phyloP scores from a whole-genome alignment of 2,329 filamentous ascomycete species.

The Metarhizium guizhouense region DNA sequence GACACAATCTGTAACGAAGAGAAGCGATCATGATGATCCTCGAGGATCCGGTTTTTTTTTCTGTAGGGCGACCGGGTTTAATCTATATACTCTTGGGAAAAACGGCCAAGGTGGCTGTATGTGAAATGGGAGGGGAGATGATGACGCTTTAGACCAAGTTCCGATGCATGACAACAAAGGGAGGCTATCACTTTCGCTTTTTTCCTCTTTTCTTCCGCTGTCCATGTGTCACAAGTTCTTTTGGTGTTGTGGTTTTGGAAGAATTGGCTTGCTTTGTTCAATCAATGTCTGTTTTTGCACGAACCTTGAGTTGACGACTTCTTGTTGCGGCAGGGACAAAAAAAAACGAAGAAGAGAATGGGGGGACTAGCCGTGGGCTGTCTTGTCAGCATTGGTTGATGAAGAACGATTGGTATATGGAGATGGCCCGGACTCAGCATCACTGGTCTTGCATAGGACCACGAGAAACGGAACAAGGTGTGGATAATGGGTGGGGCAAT shows the following conservation, averaged over 20 bases:
- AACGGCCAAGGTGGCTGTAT: conserved; percentile 25
- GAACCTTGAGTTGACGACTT: conserved; percentile 8
- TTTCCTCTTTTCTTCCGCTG: conserved; percentile 21
- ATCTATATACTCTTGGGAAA: conserved; percentile 9
- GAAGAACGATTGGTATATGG: conserved; percentile 1
- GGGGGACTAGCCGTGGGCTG: background rate
- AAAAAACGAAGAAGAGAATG: background rate
- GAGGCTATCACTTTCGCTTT: conserved; percentile 33
- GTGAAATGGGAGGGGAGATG: conserved; percentile 20
- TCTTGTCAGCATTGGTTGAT: conserved; percentile 1
- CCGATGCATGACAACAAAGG: conserved; percentile 39
- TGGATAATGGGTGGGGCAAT: background rate
- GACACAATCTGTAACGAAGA: conserved; percentile 5
- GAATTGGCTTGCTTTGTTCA: conserved; percentile 15
- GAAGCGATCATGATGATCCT: conserved; percentile 1
- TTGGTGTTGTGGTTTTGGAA: conserved; percentile 10
- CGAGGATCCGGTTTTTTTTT: conserved; percentile 2
- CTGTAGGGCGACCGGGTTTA: conserved; percentile 5
- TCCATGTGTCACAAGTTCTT: conserved; percentile 19
- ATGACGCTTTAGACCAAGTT: conserved; percentile 38
- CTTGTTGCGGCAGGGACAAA: background rate
- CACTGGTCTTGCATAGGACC: background rate
- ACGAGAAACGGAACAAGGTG: background rate
- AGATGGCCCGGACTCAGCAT: background rate
- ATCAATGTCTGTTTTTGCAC: conserved; percentile 12